Evolutionary conservation across 164 flowering plant genomes (phyloP), one percentile per base, ranked within the genome.

Genomic region (Euptelea pleiosperma): DNA sequence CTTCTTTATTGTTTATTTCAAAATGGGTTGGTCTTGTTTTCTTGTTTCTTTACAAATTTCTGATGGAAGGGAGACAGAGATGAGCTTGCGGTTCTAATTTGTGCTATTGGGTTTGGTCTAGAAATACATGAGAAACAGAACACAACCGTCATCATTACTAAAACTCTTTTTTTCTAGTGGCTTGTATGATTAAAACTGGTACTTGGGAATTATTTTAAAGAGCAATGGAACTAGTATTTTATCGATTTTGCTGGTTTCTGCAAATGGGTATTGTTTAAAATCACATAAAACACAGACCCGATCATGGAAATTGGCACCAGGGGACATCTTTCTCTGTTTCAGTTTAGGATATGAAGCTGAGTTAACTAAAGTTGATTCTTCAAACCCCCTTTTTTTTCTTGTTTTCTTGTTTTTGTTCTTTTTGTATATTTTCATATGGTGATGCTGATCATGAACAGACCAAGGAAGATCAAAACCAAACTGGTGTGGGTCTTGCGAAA

Each of bases 391-490:
- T n/a, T n/a, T n/a, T n/a, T n/a, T n/a, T n/a, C n/a, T n/a, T n/a
- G n/a, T 3, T 5, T 29, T 41, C 9, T 8, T 37, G 6, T 24
- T 21, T 50, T 29, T 18, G 2, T 28, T 5, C 4, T 19, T 21
- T 30, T 30, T 1, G 5, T 26, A 8, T 16, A 5, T 45, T 30
- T n/a, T 34, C 35, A 33, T 31, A 47, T 31, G 40, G 4, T 37
- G 55, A 6, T 46, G 49, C 10, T 67, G 47, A 22, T 54, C 12
- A 40, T 66, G 24, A 41, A 55, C 70, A 76, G 77, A 58, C 45
- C 35, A 57, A 55, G 40, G 75, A 67, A 48, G 61, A 70, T 19
- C 49, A 64, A 16, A 66, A 45, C 40, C 63, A 61, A 26, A 44
- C 33, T 8, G 34, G 46, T 46, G 53, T 8, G 16, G 44, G 46